Evolutionary conservation across 306 rosid genomes (phyloP), one percentile per base, ranked within the genome.

Genomic region (Sesbania bispinosa): DNA sequence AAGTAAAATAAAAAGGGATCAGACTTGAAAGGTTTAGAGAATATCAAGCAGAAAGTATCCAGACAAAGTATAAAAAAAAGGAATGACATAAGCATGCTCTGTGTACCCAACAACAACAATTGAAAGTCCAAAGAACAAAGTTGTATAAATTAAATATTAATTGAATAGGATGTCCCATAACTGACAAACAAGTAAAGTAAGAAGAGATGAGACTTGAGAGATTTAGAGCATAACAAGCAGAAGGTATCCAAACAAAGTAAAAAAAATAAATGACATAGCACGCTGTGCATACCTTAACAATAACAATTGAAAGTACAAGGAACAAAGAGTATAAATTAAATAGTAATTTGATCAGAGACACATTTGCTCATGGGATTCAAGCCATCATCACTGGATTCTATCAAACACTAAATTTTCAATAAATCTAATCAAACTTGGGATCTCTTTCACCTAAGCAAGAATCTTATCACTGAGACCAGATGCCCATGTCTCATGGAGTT

Each of bases 381-480:
- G 20, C 46, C 13, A 60, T 39, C 47, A 32, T 9, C 36, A 59
- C 0, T 14, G 45, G 27, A 46, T 45, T 59, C 61, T 20, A 5
- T 7, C 14, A 46, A n/a, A 46, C 9, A 21, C 9, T 6, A 73
- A 61, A 15, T 18, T 77, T 47, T 47, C 45, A 52, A 47, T 38
- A n/a, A 50, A 61, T 50, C 62, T 54, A 69, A 52, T 77, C 42
- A 65, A 62, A 39, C 46, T 33, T 9, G 64, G 47, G 42, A 15
- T 19, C 59, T 29, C 38, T 20, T 29, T 36, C 58, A 67, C 67
- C 36, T 20, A 73, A 36, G 53, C 10, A 11, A 62, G 33, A 50
- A 62, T 36, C 53, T 27, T 38, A 26, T 33, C 36, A 29, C 41
- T 4, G 30, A 48, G 30, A 61, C 16, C 38, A 58, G 72, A 77